Evolutionary conservation across 2,329 filamentous ascomycete genomes (phyloP).

Genomic region (Exophiala phaeomuriformis): DNA sequence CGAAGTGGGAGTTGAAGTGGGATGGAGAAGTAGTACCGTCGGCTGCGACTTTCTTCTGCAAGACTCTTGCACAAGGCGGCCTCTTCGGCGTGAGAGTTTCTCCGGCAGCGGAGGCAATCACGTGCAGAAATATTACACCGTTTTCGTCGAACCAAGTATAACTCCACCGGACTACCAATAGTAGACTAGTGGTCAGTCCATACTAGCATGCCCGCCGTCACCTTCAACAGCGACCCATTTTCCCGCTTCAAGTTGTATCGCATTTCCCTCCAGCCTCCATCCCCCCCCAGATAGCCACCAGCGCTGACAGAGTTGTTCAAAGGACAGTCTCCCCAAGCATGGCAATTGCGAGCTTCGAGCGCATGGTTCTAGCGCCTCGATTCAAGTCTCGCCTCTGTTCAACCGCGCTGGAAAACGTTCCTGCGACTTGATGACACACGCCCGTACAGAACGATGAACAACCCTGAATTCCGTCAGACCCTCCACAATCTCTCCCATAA

Average conservation of each 20-base stretch:
- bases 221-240: neutral
- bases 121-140: too few relatives aligned
- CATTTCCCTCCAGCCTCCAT: neutral
- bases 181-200: neutral
- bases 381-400: neutral
- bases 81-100: neutral
- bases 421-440: constrained; percentile 1
- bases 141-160: too few relatives aligned
- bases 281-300: constrained; percentile 1
- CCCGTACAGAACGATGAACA: constrained; percentile 23
- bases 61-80: neutral
- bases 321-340: constrained; percentile 10
- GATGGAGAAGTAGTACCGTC: neutral
- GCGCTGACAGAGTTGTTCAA: constrained; percentile 26
- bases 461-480: constrained; percentile 63
- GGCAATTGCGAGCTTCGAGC: constrained; percentile 12
- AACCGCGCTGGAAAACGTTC: neutral
- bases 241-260: neutral
- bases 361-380: constrained; percentile 12
- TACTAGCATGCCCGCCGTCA: neutral
- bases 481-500: constrained; percentile 91
- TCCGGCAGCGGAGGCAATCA: too few relatives aligned
- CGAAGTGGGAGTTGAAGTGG: constrained; percentile 1
- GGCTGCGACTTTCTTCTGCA: constrained; percentile 2
- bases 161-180: too few relatives aligned